A percentile compares a stretch with the other conserved stretches of the same genome.
Conservation (phyloP, 1,139 yeast species). For the Groenewaldozyma auringiensis region DNA sequence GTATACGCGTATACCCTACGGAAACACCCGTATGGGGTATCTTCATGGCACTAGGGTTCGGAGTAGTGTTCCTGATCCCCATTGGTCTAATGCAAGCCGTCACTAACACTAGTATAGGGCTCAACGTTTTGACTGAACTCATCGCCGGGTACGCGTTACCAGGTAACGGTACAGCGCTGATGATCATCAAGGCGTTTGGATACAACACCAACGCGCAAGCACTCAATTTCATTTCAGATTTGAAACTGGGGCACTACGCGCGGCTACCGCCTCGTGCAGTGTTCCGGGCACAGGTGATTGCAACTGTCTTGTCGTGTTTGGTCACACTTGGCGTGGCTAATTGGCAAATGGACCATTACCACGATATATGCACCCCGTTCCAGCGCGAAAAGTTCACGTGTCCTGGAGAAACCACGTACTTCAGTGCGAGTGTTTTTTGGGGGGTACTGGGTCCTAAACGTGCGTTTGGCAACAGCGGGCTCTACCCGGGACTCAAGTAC, state of each 20-base stretch:
- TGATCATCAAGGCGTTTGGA: slow-evolving; percentile 50
- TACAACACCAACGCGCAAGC: slow-evolving; percentile 56
- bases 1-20: slow-evolving; percentile 37
- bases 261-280: slow-evolving; percentile 54
- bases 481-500: slow-evolving; percentile 41
- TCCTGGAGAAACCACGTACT: slow-evolving; percentile 37
- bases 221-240: slow-evolving; percentile 47
- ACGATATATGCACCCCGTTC: slow-evolving; percentile 40
- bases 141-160: slow-evolving; percentile 57
- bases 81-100: slow-evolving; percentile 40
- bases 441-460: slow-evolving; percentile 62
- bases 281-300: slow-evolving; percentile 49
- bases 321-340: slow-evolving; percentile 46
- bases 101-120: slow-evolving; percentile 46
- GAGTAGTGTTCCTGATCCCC: slow-evolving; percentile 48
- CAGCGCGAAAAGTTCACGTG: slow-evolving; percentile 33
- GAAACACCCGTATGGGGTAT: slow-evolving; percentile 44
- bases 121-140: slow-evolving; percentile 49
- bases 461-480: slow-evolving; percentile 38
- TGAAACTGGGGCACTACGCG: slow-evolving; percentile 53
- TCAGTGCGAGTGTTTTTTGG: slow-evolving; percentile 49
- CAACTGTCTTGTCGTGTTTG: slow-evolving; percentile 30
- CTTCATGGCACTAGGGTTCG: slow-evolving; percentile 47
- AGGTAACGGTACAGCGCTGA: slow-evolving; percentile 54
- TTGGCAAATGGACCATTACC: slow-evolving; percentile 44